A percentile compares a stretch with the other conserved stretches of the same genome.
phyloP scores from a whole-genome alignment of 192 early-diverging fungal species.

The Backusella liffmaniae region DNA sequence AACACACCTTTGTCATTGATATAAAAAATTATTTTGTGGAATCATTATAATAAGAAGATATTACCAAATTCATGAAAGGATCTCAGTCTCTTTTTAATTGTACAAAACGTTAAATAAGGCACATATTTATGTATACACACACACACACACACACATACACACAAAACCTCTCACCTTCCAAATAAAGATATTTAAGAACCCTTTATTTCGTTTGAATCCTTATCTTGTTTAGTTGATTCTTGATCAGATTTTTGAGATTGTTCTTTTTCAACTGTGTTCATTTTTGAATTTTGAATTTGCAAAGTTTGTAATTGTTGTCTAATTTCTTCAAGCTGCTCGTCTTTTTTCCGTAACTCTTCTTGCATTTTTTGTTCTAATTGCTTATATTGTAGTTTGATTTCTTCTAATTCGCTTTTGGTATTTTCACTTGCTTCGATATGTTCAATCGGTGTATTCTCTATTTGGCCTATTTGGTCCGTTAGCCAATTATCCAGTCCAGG shows the following conservation, averaged over 20 bases:
- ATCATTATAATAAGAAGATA: not conserved
- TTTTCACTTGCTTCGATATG: not conserved
- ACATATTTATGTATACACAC: not conserved
- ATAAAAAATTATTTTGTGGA: not conserved
- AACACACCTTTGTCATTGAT: not conserved
- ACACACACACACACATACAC: not conserved
- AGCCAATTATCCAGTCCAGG: not conserved
- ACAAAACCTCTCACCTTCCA: not conserved
- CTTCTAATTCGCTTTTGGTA: not conserved
- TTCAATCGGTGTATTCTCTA: not conserved
- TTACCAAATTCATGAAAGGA: not conserved
- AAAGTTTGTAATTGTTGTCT: constrained; percentile 4
- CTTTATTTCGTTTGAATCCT: not conserved
- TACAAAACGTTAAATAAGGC: not conserved
- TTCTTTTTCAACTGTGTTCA: not conserved
- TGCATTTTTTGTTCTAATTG: constrained; percentile 3
- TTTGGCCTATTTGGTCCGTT: not conserved
- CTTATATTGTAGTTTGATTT: not conserved
- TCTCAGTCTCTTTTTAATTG: not conserved
- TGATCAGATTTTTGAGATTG: not conserved
- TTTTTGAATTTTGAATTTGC: constrained; percentile 8
- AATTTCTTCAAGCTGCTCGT: constrained; percentile 7
- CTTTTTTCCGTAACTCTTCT: not conserved
- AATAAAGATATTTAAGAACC: constrained; percentile 4
- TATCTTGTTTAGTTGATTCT: not conserved